Percentiles rank a stretch among this genome's conserved stretches.
Evolutionary conservation across 805 yeast species (phyloP).

Genomic region (Cyberlindnera euphorbiae): DNA sequence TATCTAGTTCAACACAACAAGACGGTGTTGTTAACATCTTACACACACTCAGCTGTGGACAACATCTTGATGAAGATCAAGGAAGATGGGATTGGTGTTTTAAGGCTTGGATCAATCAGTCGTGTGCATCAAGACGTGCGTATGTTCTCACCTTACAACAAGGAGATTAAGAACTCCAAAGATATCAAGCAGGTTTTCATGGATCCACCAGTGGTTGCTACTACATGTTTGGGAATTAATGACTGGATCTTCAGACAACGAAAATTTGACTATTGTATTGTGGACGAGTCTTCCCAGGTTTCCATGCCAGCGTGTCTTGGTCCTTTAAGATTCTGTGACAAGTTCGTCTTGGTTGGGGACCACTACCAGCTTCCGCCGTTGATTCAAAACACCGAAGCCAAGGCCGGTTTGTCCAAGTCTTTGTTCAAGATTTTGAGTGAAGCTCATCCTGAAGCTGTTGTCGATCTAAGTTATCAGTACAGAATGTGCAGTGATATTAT

Average conservation of each 20-base stretch:
- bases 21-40: conserved; percentile 73
- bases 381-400: conserved; percentile 65
- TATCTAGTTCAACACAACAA: conserved; percentile 56
- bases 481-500: conserved; percentile 90
- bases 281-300: conserved; percentile 96
- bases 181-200: conserved; percentile 46
- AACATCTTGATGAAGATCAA: conserved; percentile 76
- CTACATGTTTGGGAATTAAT: conserved; percentile 76
- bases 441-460: conserved; percentile 67
- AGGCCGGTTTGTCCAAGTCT: conserved; percentile 57
- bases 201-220: conserved; percentile 72
- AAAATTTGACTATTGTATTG: conserved; percentile 84
- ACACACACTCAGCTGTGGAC: conserved; percentile 95
- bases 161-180: conserved; percentile 34
- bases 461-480: conserved; percentile 76
- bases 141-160: conserved; percentile 44
- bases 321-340: conserved; percentile 72
- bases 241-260: conserved; percentile 54
- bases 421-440: conserved; percentile 74
- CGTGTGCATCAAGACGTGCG: conserved; percentile 60
- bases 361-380: conserved; percentile 92
- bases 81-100: conserved; percentile 41
- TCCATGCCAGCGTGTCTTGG: conserved; percentile 90
- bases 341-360: conserved; percentile 92
- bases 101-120: conserved; percentile 61